These are phyloP conservation scores for Xylariaceae sp. DNA, from an alignment of 2,329 filamentous ascomycete species.

Conservation along the genomic window DNA sequence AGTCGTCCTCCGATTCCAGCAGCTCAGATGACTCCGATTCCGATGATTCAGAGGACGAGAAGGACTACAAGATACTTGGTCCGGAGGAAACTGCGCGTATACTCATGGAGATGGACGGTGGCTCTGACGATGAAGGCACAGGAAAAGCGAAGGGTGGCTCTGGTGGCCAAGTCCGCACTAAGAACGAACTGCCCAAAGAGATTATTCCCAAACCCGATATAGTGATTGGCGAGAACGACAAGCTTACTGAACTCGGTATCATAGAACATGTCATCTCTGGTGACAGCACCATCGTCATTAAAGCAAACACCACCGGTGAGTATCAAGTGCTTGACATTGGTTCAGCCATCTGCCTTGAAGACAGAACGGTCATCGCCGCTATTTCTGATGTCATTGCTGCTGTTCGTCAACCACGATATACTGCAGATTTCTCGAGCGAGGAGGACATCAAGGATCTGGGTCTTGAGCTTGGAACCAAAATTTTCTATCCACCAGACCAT, in stretches of 20 bases:
- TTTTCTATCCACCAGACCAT: conserved; percentile 78
- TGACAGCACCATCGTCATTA: conserved; percentile 73
- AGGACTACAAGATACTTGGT: conserved; percentile 63
- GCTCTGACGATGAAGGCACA: conserved; percentile 72
- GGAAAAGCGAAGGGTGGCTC: conserved; percentile 41
- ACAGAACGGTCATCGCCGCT: conserved; percentile 72
- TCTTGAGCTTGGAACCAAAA: conserved; percentile 61
- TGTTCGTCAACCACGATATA: conserved; percentile 82
- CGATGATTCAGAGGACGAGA: conserved; percentile 48
- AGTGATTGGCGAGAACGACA: conserved; percentile 70
- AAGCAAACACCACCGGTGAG: conserved; percentile 73
- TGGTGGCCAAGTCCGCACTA: conserved; percentile 61
- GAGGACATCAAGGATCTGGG: conserved; percentile 65
- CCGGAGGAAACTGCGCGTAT: conserved; percentile 80
- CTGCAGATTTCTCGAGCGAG: conserved; percentile 67
- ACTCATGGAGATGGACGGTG: conserved; percentile 77
- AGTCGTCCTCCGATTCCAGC: conserved; percentile 59
- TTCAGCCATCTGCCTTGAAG: conserved; percentile 74
- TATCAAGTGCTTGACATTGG: conserved; percentile 81
- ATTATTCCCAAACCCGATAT: conserved; percentile 71
- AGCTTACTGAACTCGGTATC: conserved; percentile 69
- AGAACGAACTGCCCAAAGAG: conserved; percentile 71
- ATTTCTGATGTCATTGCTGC: conserved; percentile 84
- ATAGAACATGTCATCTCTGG: conserved; percentile 65
- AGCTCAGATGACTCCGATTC: conserved; percentile 57